These are phyloP conservation scores for Apophysomyces elegans DNA, from an alignment of 371 early-diverging fungal genomes.

Conservation along the genomic window DNA sequence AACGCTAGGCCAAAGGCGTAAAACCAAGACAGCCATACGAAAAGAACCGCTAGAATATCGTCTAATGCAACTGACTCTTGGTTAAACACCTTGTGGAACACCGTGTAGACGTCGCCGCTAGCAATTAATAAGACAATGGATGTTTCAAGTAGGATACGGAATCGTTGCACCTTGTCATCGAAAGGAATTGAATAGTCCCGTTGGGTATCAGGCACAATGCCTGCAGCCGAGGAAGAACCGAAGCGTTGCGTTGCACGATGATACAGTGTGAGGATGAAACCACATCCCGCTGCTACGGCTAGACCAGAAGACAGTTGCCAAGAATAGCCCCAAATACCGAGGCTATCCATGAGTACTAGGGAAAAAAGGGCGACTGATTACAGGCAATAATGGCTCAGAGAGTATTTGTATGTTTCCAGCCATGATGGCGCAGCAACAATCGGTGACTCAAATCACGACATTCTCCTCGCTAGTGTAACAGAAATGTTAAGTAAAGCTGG, in stretches of 20 bases:
- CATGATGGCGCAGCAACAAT: conserved; percentile 1
- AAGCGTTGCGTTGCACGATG: too few species aligned
- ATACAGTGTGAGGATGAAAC: conserved; percentile 17
- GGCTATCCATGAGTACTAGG: background rate
- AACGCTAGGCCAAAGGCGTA: conserved; percentile 31
- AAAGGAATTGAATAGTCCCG: conserved; percentile 29
- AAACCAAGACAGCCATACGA: conserved; percentile 30
- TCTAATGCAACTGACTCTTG: conserved; percentile 8
- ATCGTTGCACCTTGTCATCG: conserved; percentile 17
- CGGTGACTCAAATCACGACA: background rate
- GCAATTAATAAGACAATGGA: conserved; percentile 9
- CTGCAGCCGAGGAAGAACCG: background rate
- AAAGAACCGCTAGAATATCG: conserved; percentile 11
- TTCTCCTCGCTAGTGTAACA: background rate
- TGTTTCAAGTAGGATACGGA: conserved; percentile 22
- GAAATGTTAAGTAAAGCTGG: too few species aligned
- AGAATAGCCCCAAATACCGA: too few species aligned
- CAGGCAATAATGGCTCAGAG: background rate
- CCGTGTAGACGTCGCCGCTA: conserved; percentile 13
- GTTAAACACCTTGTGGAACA: too few species aligned
- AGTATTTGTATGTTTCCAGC: too few species aligned
- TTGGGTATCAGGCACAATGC: conserved; percentile 15
- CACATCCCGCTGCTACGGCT: conserved; percentile 9
- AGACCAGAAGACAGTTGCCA: conserved; percentile 21
- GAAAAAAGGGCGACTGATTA: background rate